These are phyloP conservation scores for Phytophthora hybrid DNA, from an alignment of 352 stramenopile genomes.

Conservation along the genomic window DNA sequence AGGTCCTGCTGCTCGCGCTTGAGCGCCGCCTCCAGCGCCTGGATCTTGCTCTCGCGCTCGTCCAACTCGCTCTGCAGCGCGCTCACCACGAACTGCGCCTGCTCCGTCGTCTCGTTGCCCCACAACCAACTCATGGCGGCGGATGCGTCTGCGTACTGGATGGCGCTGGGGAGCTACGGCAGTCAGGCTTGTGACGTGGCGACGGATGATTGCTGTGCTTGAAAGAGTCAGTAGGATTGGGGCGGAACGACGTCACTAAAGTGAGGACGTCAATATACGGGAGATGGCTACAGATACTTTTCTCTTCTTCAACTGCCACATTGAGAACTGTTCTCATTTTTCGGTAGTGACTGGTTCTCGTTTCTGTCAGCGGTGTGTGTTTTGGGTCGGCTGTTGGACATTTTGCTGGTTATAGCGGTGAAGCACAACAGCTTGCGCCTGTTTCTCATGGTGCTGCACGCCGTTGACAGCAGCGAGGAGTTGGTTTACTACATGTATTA, in stretches of 20 bases:
- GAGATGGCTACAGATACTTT: constrained; percentile 21
- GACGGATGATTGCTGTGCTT: constrained; percentile 7
- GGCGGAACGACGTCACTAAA: neutral
- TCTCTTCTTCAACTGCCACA: neutral
- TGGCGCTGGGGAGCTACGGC: neutral
- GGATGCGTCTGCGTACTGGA: neutral
- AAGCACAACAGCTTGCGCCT: no score
- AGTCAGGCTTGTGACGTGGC: constrained; percentile 29
- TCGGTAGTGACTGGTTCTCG: no score
- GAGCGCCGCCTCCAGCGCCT: constrained; percentile 77
- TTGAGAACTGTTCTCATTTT: neutral
- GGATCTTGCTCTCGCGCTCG: constrained; percentile 83
- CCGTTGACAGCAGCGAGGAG: no score
- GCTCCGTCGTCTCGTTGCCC: constrained; percentile 87
- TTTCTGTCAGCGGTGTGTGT: no score
- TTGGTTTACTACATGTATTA: no score
- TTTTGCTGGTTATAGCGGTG: no score
- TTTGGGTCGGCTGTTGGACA: no score
- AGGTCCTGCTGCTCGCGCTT: constrained; percentile 82
- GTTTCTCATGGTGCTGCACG: no score
- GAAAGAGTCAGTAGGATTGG: neutral
- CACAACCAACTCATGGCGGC: constrained; percentile 80
- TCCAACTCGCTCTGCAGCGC: constrained; percentile 84
- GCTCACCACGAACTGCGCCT: constrained; percentile 87
- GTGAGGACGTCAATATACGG: neutral